A percentile compares a stretch with the other conserved stretches of the same genome.
Evolutionary conservation across 768 basidiomycete genomes (phyloP).

Genomic region (Pleurotus tuber-regium): DNA sequence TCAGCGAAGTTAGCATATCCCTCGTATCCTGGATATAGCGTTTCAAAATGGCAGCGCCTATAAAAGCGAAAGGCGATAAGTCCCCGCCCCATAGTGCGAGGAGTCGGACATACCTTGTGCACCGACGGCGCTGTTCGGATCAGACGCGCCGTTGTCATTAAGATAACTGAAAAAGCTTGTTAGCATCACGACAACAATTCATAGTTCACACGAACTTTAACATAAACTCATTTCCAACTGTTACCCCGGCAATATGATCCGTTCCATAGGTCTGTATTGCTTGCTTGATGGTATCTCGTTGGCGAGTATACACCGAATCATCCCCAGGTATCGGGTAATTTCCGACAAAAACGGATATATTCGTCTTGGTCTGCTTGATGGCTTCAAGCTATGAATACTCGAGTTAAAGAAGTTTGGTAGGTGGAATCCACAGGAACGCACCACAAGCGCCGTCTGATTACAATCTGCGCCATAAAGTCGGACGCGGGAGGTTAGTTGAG

Average conservation of each 20-base stretch:
- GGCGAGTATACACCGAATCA: constrained; percentile 69
- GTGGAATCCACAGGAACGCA: constrained; percentile 28
- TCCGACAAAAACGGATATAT: constrained; percentile 78
- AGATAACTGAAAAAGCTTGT: constrained; percentile 48
- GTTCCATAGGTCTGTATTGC: constrained; percentile 79
- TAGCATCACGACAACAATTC: constrained; percentile 1
- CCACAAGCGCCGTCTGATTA: constrained; percentile 76
- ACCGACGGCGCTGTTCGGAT: constrained; percentile 60
- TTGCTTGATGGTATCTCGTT: constrained; percentile 61
- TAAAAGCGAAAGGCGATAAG: not conserved
- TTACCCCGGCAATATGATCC: constrained; percentile 73
- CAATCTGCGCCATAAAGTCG: constrained; percentile 89
- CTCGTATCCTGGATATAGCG: constrained; percentile 67
- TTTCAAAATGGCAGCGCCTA: constrained; percentile 63
- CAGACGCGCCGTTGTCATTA: constrained; percentile 41
- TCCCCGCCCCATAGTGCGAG: not conserved
- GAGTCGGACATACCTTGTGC: constrained; percentile 26
- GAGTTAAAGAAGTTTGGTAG: not conserved
- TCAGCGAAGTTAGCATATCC: constrained; percentile 50
- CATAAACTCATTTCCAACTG: constrained; percentile 92
- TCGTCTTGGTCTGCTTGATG: constrained; percentile 84
- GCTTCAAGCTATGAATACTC: constrained; percentile 64
- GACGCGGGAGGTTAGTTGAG: constrained; percentile 81
- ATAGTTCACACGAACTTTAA: constrained; percentile 52
- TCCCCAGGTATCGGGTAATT: constrained; percentile 67